Evolutionary conservation across 2,329 filamentous ascomycete genomes (phyloP).

Genomic region (Cytospora piceae): DNA sequence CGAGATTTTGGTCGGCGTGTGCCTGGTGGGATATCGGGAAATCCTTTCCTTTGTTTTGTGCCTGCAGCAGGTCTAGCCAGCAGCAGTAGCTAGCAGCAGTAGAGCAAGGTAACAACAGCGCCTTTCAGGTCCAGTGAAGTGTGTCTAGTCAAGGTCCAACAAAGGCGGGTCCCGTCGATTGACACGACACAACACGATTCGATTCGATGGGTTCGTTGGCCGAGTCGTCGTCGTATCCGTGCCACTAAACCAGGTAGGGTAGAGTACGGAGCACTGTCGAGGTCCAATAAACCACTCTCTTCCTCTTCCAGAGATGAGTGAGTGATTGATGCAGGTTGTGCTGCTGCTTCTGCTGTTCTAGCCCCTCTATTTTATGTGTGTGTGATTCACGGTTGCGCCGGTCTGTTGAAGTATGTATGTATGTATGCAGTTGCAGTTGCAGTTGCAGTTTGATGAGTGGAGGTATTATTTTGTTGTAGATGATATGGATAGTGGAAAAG

Average conservation of each 20-base stretch:
- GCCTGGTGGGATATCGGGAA: background rate
- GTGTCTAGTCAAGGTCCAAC: background rate
- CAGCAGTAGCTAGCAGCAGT: background rate
- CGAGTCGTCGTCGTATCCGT: background rate
- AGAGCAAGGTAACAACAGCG: background rate
- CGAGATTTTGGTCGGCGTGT: background rate
- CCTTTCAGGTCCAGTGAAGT: background rate
- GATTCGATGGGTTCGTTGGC: background rate
- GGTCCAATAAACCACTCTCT: background rate
- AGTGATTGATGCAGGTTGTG: background rate
- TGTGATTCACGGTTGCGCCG: background rate
- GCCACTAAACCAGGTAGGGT: constrained; percentile 1
- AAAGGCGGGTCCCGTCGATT: constrained; percentile 5
- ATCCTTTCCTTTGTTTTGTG: background rate
- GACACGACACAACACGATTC: constrained; percentile 4
- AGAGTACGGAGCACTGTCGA: background rate
- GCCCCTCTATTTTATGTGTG: background rate
- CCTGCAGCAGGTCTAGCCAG: constrained; percentile 1
- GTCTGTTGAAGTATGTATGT: background rate
- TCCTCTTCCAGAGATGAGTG: background rate
- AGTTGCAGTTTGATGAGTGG: background rate
- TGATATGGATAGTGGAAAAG: background rate
- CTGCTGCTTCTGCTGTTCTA: background rate
- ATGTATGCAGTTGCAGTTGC: background rate
- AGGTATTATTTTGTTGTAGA: background rate